Evolutionary conservation across 2,329 filamentous ascomycete genomes (phyloP).

Genomic region (Tolypocladium capitatum): DNA sequence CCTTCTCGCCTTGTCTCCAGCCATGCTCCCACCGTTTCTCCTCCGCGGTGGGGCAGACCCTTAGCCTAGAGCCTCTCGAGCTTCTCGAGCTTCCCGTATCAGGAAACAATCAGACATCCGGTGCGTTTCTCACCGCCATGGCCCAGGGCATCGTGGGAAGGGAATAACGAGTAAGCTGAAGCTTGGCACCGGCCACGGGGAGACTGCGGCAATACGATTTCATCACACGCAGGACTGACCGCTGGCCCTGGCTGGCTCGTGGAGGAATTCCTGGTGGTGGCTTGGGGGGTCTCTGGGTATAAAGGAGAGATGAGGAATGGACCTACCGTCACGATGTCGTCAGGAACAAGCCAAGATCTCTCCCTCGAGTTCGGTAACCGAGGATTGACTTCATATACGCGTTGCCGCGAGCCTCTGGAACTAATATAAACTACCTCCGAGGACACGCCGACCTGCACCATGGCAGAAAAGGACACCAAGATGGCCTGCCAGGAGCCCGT

Average conservation of each 20-base stretch:
- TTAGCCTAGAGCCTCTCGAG: slow-evolving; percentile 3
- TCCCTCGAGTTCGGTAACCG: neutral
- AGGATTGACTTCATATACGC: neutral
- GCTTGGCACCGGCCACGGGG: neutral
- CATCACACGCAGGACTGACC: neutral
- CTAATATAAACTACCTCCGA: slow-evolving; percentile 3
- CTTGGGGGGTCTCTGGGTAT: neutral
- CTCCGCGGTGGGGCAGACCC: neutral
- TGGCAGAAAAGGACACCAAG: slow-evolving; percentile 2
- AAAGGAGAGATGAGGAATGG: slow-evolving; percentile 3
- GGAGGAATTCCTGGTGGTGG: slow-evolving; percentile 1
- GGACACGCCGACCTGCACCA: slow-evolving; percentile 1
- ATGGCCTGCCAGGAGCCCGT: slow-evolving; percentile 2
- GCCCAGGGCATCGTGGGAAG: neutral
- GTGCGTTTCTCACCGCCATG: slow-evolving; percentile 11
- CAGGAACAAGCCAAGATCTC: neutral
- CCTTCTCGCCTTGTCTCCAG: neutral
- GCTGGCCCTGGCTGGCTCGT: neutral
- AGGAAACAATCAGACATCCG: slow-evolving; percentile 12
- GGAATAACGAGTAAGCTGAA: neutral
- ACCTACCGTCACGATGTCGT: neutral
- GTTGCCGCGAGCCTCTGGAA: neutral
- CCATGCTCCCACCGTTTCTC: neutral
- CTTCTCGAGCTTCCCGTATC: slow-evolving; percentile 7
- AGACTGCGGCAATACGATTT: neutral